These are phyloP conservation scores for Ophiostoma quercus DNA, from an alignment of 2,329 filamentous ascomycete genomes.

Conservation along the genomic window DNA sequence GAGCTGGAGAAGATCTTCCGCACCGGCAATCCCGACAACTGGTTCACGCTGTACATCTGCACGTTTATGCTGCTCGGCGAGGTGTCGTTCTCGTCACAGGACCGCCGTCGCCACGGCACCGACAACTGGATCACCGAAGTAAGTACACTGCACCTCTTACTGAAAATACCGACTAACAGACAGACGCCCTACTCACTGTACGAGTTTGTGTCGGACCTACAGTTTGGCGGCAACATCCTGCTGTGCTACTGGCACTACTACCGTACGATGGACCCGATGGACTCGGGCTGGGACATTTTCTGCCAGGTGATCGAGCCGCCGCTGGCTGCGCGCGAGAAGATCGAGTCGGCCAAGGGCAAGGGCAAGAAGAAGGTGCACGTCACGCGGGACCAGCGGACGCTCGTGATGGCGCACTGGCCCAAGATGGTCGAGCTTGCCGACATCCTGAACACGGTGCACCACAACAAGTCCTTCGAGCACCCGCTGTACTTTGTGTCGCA, in stretches of 20 bases:
- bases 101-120: conserved; percentile 41
- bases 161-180: conserved; percentile 19
- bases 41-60: conserved; percentile 38
- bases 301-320: conserved; percentile 24
- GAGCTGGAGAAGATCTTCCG: conserved; percentile 36
- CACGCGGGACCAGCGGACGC: conserved; percentile 32
- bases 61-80: conserved; percentile 43
- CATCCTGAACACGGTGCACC: conserved; percentile 17
- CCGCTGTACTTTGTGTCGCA: conserved; percentile 44
- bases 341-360: conserved; percentile 31
- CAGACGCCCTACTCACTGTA: conserved; percentile 36
- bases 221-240: conserved; percentile 43
- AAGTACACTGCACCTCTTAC: not conserved
- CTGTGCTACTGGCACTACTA: conserved; percentile 50
- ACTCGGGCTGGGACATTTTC: conserved; percentile 31
- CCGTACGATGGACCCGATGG: conserved; percentile 35
- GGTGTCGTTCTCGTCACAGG: conserved; percentile 38
- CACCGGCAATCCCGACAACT: conserved; percentile 34
- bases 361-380: conserved; percentile 29
- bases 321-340: conserved; percentile 18
- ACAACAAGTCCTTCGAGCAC: conserved; percentile 34
- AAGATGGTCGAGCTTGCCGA: conserved; percentile 28
- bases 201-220: conserved; percentile 41
- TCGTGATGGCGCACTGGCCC: conserved; percentile 34
- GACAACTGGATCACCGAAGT: conserved; percentile 32